Evolutionary conservation across 179 eudicot genomes (phyloP), one percentile per base, ranked within the genome.

Genomic region (Camellia oleifera): DNA sequence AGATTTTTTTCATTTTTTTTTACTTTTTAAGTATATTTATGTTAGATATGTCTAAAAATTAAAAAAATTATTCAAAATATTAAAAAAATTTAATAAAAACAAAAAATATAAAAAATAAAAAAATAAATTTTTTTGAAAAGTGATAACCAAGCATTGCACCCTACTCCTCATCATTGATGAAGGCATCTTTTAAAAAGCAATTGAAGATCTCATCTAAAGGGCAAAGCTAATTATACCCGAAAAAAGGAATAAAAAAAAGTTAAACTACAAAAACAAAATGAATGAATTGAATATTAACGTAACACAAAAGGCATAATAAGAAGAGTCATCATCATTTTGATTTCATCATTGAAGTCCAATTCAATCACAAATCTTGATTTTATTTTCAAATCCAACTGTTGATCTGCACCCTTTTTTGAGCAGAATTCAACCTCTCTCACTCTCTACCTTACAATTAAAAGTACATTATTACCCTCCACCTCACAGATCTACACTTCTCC

Each of bases 321-420:
- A 14, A 69, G 8, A 70, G 4, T 53, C 62, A 71, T 46, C 61
- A 9, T 53, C 62, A 71, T 46, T 48, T 61, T 63, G 77, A 62
- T 79, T 48, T 60, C 81, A 79, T 79, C 77, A 79, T 72, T 79
- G 81, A 72, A 72, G 81, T 71, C 71, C 77, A 79, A 78, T 72
- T 58, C 77, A 48, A 62, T 79, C 77, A 79, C 23, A 79, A 20
- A 23, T 60, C 15, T 76, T 76, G 9, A 5, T 65, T 64, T 56
- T 8, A 20, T 52, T 78, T 1, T n/a, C 66, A 78, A 69, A 78
- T 73, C 46, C 46, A 56, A 68, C 42, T 5, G 74, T 67, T 50
- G 81, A 72, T 71, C 77, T 79, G 68, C 76, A 61, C 66, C 66
- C 75, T 48, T 70, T 71, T 32, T 71, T 32, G 58, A 15, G 77